phyloP scores from a whole-genome alignment of 1,284 basidiomycete species.

The Ustilago curta region DNA sequence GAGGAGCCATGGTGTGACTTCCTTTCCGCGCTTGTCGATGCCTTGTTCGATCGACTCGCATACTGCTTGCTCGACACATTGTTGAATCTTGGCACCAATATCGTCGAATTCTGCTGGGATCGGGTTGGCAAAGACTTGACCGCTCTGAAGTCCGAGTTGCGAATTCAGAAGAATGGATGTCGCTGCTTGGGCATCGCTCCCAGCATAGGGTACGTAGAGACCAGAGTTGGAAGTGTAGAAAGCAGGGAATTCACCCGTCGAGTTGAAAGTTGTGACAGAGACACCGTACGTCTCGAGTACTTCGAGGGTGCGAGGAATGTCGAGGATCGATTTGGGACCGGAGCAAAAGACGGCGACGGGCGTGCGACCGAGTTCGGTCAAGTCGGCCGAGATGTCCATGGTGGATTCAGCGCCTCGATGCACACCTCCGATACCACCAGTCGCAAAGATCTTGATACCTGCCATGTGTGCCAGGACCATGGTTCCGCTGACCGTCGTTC shows the following conservation, averaged over 20 bases:
- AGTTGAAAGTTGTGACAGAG: constrained; percentile 84
- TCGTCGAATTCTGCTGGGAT: constrained; percentile 83
- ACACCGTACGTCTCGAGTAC: constrained; percentile 97
- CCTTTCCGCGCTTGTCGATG: constrained; percentile 84
- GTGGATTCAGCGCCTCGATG: constrained; percentile 90
- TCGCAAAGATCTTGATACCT: constrained; percentile 68
- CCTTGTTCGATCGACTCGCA: constrained; percentile 84
- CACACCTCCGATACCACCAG: constrained; percentile 79
- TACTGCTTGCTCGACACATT: constrained; percentile 86
- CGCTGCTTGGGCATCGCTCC: constrained; percentile 41
- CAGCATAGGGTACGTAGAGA: constrained; percentile 75
- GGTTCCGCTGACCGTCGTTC: constrained; percentile 91
- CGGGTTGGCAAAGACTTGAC: constrained; percentile 82
- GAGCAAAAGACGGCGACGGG: constrained; percentile 82
- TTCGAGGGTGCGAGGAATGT: constrained; percentile 91
- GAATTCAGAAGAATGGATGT: constrained; percentile 75
- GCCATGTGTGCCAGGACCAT: constrained; percentile 66
- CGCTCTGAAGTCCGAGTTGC: constrained; percentile 71
- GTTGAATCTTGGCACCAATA: constrained; percentile 79
- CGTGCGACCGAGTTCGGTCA: constrained; percentile 63
- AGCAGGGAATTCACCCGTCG: constrained; percentile 82
- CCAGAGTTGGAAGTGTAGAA: constrained; percentile 91
- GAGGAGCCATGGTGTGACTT: constrained; percentile 95
- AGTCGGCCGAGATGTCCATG: constrained; percentile 78
- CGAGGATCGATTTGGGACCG: constrained; percentile 93